Evolutionary conservation across 345 rosid genomes (phyloP), one percentile per base, ranked within the genome.

Genomic region (Ceriops zippeliana): DNA sequence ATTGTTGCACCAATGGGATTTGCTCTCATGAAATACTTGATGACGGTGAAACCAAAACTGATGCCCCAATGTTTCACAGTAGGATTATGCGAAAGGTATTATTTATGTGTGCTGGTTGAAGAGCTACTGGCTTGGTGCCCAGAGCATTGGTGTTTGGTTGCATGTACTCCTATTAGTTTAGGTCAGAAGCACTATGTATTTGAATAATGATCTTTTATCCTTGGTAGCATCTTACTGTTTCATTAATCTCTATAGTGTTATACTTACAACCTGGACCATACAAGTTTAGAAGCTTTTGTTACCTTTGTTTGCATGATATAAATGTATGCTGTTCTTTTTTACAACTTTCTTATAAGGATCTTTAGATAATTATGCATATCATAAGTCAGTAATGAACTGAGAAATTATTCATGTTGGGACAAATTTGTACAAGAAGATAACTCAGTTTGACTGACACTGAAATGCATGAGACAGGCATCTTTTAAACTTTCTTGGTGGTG

Each of bases 401-500:
- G 49, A 75, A 22, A 2, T 16, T 35, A 37, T 61, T 46, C 63
- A 38, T 59, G 52, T 32, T n/a, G 21, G 24, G 59, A 63, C 11
- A 54, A 62, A 61, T 76, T 63, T 42, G 52, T 53, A 27, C 46
- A 30, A 61, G 9, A 30, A 65, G 27, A 32, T 64, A 34, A 42
- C 70, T 67, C 38, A 52, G 49, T n/a, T 52, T 62, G 59, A 61
- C 62, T 52, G 53, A 69, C 38, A 32, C n/a, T 61, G 37, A 72
- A 71, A 60, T 63, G 72, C 65, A 24, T 74, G 81, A 15, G 52
- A 70, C 84, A 96, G 99, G 99, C 99, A 74, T 87, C 98, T 26
- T 96, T 96, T 76, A 96, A 96, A 70, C 99, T 96, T 65, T 83
- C 96, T 63, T 96, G 99, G 99, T 78, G 92, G 52, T 90, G 92